Conservation (phyloP, 1,139 yeast species). For the Geotrichum armillariae region DNA sequence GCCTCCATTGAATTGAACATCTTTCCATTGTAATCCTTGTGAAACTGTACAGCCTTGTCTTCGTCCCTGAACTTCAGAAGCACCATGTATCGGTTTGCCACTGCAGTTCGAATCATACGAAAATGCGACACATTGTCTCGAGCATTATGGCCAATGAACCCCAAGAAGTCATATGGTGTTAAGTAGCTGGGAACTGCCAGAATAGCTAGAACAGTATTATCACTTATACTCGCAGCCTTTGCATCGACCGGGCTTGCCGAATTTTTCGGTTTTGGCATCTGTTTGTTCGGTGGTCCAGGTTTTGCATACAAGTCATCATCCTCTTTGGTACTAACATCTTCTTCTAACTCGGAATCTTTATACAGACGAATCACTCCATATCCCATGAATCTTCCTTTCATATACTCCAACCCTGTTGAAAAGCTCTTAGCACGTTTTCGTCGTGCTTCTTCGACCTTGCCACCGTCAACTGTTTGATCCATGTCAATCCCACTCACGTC, state of each 20-base stretch:
- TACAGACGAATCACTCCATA: constrained; percentile 72
- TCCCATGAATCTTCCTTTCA: constrained; percentile 63
- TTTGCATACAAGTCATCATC: constrained; percentile 19
- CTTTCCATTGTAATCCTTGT: constrained; percentile 66
- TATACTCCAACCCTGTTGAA: constrained; percentile 44
- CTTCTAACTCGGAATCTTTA: constrained; percentile 47
- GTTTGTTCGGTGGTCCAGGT: constrained; percentile 4
- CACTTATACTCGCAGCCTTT: neutral
- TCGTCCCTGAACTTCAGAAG: constrained; percentile 68
- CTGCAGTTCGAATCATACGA: constrained; percentile 66
- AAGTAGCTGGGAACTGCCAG: constrained; percentile 86
- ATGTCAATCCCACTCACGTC: constrained; percentile 39
- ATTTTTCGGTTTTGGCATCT: constrained; percentile 9
- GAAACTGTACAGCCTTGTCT: constrained; percentile 60
- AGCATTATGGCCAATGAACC: constrained; percentile 68
- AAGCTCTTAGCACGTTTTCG: constrained; percentile 9
- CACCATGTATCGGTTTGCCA: constrained; percentile 72
- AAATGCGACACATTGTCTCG: constrained; percentile 66
- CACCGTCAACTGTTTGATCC: constrained; percentile 24
- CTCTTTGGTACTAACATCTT: constrained; percentile 21
- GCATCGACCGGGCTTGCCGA: no score
- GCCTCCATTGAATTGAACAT: constrained; percentile 87
- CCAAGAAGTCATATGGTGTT: constrained; percentile 79
- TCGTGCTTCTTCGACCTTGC: neutral
- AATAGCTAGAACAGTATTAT: constrained; percentile 57